Base-by-base conservation (phyloP, 2,329 filamentous ascomycete genomes). In the Pyricularia sp. region DNA sequence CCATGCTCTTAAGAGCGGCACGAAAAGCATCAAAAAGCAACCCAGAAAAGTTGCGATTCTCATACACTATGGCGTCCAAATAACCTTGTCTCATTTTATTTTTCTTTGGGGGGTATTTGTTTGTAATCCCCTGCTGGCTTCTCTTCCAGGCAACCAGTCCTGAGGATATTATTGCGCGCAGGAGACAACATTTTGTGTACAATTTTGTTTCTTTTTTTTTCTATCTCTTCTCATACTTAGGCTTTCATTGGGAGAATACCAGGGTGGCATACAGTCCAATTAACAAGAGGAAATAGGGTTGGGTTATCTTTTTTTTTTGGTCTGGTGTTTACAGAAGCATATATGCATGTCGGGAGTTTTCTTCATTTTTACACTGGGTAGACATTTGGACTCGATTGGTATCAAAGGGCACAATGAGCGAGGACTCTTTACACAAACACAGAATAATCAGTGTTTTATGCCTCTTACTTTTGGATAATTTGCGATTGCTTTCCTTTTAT, bases 91-190 rank as follows among this genome's bases (percentile, higher is more conserved):
- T 67, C 64, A 59, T 69, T 69, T 69, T 66, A 26, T 62, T 64
- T 66, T 65, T 64, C 66, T 65, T 67, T 66, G 66, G 65, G 63
- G 70, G 63, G 70, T 69, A 69, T 65, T 63, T 66, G 70, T 72
- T 70, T 68, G 68, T 70, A 69, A 49, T 65, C 65, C 65, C 59
- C 59, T 57, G 53, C 53, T 24, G 53, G 53, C n/a, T 57, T 64
- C 63, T 63, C 44, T 30, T 64, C 61, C 53, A 57, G 53, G 53
- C 53, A 57, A 19, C 53, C 53, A 57, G 53, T 57, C 53, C 53
- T 57, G 53, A 57, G 53, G 53, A 24, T 49, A 49, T 57, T 57
- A 13, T 28, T 57, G n/a, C 19, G 40, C 40, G 40, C 19, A n/a
- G 40, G 40, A 49, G 40, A 49, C 40, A 19, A 49, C n/a, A n/a